phyloP scores from a whole-genome alignment of 2,329 filamentous ascomycete genomes.

The Fusarium nanum region DNA sequence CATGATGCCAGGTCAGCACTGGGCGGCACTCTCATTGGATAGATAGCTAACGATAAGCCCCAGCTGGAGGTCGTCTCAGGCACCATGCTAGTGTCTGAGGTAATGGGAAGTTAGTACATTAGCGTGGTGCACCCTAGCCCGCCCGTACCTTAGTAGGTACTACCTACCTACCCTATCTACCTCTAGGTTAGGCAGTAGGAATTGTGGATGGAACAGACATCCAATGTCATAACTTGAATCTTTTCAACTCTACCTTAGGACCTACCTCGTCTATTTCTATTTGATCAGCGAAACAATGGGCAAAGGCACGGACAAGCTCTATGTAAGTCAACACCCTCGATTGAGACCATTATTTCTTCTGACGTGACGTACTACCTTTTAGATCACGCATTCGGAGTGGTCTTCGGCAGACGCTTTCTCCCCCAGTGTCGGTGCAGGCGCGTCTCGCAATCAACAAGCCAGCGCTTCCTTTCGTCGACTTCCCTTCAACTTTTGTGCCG shows the following conservation, averaged over 20 bases:
- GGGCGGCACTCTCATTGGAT: constrained; percentile 22
- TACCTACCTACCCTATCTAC: neutral
- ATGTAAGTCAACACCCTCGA: constrained; percentile 47
- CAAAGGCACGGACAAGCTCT: constrained; percentile 61
- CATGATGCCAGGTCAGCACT: constrained; percentile 46
- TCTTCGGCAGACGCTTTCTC: constrained; percentile 89
- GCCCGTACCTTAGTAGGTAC: neutral
- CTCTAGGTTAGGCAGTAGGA: neutral
- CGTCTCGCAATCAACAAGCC: constrained; percentile 60
- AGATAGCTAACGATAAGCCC: constrained; percentile 35
- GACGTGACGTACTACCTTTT: neutral
- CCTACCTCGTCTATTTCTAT: neutral
- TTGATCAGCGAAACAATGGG: constrained; percentile 50
- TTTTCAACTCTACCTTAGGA: neutral
- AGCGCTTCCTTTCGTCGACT: constrained; percentile 81
- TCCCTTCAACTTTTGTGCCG: constrained; percentile 97
- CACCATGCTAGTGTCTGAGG: constrained; percentile 15
- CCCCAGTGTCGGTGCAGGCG: constrained; percentile 78
- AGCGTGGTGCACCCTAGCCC: constrained; percentile 32
- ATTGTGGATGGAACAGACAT: neutral
- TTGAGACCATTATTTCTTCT: neutral
- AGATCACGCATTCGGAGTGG: constrained; percentile 98
- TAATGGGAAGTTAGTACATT: neutral
- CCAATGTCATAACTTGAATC: constrained; percentile 17
- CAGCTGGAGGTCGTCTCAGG: constrained; percentile 25